phyloP scores from a whole-genome alignment of 1,284 basidiomycete species.

The Apiotrichum porosum region DNA sequence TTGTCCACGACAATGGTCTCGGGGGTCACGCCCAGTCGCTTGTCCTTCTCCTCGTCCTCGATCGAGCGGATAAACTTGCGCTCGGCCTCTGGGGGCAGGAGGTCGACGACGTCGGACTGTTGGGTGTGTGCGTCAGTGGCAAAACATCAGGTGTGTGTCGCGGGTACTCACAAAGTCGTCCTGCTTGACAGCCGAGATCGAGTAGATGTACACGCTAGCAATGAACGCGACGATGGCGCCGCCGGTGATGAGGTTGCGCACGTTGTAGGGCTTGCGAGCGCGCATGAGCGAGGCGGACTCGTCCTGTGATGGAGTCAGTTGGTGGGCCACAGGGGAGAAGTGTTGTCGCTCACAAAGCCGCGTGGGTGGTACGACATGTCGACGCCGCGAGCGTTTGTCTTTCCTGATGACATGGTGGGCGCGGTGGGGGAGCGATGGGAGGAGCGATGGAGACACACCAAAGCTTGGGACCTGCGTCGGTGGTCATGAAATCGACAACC shows the following conservation, averaged over 20 bases:
- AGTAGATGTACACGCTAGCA: slow-evolving; percentile 84
- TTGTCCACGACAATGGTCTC: background rate
- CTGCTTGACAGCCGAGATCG: slow-evolving; percentile 87
- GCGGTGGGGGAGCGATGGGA: too few species aligned
- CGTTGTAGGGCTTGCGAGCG: slow-evolving; percentile 75
- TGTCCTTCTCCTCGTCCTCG: slow-evolving; percentile 46
- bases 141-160: background rate
- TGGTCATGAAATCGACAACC: too few species aligned
- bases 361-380: slow-evolving; percentile 25
- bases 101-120: slow-evolving; percentile 47
- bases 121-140: too few species aligned
- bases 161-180: slow-evolving; percentile 66
- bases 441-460: too few species aligned
- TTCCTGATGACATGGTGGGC: background rate
- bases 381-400: slow-evolving; percentile 1
- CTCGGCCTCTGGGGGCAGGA: slow-evolving; percentile 44
- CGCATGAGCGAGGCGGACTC: slow-evolving; percentile 82
- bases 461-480: too few species aligned
- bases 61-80: slow-evolving; percentile 38
- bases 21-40: slow-evolving; percentile 2
- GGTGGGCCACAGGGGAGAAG: too few species aligned
- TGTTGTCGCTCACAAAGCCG: slow-evolving; percentile 14
- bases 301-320: slow-evolving; percentile 51
- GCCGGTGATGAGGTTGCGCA: slow-evolving; percentile 76
- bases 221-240: slow-evolving; percentile 67